Percentiles rank a stretch among this genome's conserved stretches.
phyloP scores from a whole-genome alignment of 257 asterid species.

The Solanum pennellii region DNA sequence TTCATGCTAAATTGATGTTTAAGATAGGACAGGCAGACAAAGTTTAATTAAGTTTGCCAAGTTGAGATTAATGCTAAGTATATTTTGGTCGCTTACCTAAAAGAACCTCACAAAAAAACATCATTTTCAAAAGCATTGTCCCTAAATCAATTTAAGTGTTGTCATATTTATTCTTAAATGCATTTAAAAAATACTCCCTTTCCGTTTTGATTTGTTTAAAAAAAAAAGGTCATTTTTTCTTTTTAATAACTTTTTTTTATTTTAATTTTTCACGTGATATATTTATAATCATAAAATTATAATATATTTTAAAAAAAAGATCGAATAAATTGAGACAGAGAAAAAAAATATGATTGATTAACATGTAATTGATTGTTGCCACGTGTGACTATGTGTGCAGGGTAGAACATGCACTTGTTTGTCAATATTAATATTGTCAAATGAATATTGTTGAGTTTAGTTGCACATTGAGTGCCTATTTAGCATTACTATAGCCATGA shows the following conservation, averaged over 20 bases:
- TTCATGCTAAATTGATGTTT: background rate
- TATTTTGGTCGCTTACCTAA: constrained; percentile 24
- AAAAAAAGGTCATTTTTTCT: accelerated
- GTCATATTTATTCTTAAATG: background rate
- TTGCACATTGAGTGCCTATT: background rate
- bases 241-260: too few relatives aligned
- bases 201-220: too few relatives aligned
- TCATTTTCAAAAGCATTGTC: background rate
- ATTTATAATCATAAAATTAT: too few relatives aligned
- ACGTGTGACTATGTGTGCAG: background rate
- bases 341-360: background rate
- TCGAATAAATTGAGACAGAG: too few relatives aligned
- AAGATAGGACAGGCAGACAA: background rate
- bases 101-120: constrained; percentile 1
- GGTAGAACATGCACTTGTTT: background rate
- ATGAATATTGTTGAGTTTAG: constrained; percentile 3
- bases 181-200: background rate
- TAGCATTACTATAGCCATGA: background rate
- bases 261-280: too few relatives aligned
- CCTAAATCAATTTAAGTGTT: background rate
- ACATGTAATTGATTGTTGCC: background rate
- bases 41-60: background rate
- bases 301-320: too few relatives aligned
- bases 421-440: constrained; percentile 2
- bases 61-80: background rate